These are phyloP conservation scores for Talaromyces sp. DNA, from an alignment of 2,329 filamentous ascomycete species.

Conservation along the genomic window DNA sequence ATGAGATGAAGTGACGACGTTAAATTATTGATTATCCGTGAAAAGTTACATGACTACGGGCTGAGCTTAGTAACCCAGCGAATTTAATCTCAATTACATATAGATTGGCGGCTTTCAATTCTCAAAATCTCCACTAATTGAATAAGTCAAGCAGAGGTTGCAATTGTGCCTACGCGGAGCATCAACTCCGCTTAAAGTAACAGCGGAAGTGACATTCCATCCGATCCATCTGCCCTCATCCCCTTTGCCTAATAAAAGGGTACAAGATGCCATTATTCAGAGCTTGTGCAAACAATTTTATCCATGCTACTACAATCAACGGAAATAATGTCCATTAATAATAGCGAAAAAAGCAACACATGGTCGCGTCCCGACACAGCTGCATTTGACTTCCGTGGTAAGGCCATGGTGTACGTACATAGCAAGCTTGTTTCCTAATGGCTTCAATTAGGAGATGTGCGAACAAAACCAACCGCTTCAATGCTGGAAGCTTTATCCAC, in stretches of 20 bases:
- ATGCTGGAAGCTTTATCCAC: background rate
- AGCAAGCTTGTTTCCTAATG: background rate
- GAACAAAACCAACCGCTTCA: background rate
- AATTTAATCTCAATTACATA: too few species aligned
- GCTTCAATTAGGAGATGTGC: background rate
- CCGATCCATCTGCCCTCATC: too few species aligned
- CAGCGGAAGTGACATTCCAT: background rate
- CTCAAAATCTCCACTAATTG: too few species aligned
- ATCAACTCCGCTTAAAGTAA: background rate
- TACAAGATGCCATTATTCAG: too few species aligned
- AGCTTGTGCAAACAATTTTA: too few species aligned
- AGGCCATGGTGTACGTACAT: background rate
- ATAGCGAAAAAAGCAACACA: background rate
- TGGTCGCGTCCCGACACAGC: background rate
- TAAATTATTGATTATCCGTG: too few species aligned
- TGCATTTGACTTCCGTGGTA: background rate
- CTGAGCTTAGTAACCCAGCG: too few species aligned
- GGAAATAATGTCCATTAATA: background rate
- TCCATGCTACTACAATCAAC: background rate
- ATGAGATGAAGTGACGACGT: too few species aligned
- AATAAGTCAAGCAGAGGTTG: background rate
- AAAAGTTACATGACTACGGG: too few species aligned
- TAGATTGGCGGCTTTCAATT: too few species aligned
- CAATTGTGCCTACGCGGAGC: background rate
- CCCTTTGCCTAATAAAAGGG: too few species aligned